These are phyloP conservation scores for Penicillium brasilianum DNA, from an alignment of 2,329 filamentous ascomycete species.

Conservation along the genomic window DNA sequence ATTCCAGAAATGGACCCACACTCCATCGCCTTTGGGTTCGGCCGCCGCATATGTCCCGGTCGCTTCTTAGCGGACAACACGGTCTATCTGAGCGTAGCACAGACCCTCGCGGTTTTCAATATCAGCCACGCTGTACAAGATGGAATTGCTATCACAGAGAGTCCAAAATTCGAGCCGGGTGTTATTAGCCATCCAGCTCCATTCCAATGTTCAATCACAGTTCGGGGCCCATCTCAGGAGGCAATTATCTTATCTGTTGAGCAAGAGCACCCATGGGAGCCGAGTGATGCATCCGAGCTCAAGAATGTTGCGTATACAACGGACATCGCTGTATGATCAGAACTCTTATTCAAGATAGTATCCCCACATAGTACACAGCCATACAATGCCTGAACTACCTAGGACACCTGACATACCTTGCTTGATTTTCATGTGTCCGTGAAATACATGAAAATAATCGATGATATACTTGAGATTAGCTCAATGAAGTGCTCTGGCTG, in stretches of 20 bases:
- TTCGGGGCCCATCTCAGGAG: not conserved
- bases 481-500: no score
- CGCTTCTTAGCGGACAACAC: constrained; percentile 47
- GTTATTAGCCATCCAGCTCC: constrained; percentile 44
- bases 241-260: not conserved
- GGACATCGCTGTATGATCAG: no score
- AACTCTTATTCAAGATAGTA: no score
- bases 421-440: no score
- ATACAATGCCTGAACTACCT: no score
- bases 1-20: constrained; percentile 43
- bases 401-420: no score
- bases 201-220: constrained; percentile 11
- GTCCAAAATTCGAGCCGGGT: constrained; percentile 42
- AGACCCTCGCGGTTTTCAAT: constrained; percentile 54
- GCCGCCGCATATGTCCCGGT: constrained; percentile 49
- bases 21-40: constrained; percentile 41
- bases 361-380: no score
- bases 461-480: no score
- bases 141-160: constrained; percentile 45
- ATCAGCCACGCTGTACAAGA: constrained; percentile 45
- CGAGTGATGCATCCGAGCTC: not conserved
- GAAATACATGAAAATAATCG: no score
- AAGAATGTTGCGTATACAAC: no score
- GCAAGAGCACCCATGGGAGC: not conserved
- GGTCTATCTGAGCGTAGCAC: constrained; percentile 51